phyloP scores from a whole-genome alignment of 2,329 filamentous ascomycete genomes.

The Myriosclerotinia scirpicola region DNA sequence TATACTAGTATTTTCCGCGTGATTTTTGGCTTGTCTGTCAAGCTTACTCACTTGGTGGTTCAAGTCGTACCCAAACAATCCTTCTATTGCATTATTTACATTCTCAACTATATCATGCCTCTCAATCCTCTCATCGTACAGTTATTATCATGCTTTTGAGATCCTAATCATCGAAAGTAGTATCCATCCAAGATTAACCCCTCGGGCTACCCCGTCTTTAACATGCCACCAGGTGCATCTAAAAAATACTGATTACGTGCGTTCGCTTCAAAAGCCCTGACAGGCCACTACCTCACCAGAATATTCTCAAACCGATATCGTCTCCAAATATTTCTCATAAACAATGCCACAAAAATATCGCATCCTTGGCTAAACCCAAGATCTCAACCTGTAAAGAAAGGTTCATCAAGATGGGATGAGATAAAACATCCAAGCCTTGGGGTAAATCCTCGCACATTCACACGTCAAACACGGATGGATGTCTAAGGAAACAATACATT shows the following conservation, averaged over 20 bases:
- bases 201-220: neutral
- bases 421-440: constrained; percentile 3
- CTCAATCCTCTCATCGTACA: neutral
- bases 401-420: neutral
- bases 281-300: constrained; percentile 7
- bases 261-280: neutral
- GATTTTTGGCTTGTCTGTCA: neutral
- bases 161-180: neutral
- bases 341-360: neutral
- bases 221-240: constrained; percentile 6
- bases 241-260: neutral
- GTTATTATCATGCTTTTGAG: neutral
- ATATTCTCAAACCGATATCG: constrained; percentile 13
- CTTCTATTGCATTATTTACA: neutral
- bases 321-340: constrained; percentile 9
- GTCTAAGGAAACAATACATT: neutral
- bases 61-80: neutral
- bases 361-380: neutral
- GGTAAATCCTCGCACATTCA: neutral
- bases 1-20: too few relatives aligned
- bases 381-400: neutral
- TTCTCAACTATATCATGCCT: neutral
- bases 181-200: neutral
- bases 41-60: neutral
- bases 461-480: constrained; percentile 10